These are phyloP conservation scores for Funneliformis mosseae DNA, from an alignment of 192 early-diverging fungal species.

Conservation along the genomic window DNA sequence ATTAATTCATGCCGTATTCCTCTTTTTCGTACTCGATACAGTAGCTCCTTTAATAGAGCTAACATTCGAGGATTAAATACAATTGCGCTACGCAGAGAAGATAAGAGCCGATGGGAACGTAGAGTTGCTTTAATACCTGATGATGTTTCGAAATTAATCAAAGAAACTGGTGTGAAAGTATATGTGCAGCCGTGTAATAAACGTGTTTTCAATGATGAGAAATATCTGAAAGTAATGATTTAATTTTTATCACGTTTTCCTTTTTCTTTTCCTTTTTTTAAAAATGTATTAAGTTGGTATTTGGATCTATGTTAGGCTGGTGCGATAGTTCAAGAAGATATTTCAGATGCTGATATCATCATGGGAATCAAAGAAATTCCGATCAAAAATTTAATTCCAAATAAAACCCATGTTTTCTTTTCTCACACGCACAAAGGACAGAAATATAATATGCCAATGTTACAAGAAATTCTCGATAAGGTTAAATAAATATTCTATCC, in stretches of 20 bases:
- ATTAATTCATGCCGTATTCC: too few relatives aligned
- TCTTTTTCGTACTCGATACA: background rate
- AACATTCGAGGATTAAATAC: constrained; percentile 34
- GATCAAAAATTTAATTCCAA: constrained; percentile 71
- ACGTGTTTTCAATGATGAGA: constrained; percentile 85
- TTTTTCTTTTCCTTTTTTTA: too few relatives aligned
- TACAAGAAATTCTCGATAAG: constrained; percentile 88
- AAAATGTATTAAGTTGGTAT: background rate
- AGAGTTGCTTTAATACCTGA: constrained; percentile 88
- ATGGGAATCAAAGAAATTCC: constrained; percentile 98
- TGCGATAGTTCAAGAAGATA: constrained; percentile 82
- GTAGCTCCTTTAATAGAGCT: background rate
- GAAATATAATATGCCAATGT: constrained; percentile 88
- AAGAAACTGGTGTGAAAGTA: constrained; percentile 81
- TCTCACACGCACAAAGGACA: constrained; percentile 99
- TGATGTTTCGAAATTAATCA: constrained; percentile 80
- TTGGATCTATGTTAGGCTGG: constrained; percentile 60
- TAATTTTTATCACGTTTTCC: background rate
- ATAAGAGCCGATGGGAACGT: constrained; percentile 97
- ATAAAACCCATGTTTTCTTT: constrained; percentile 94
- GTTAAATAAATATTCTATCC: constrained; percentile 41
- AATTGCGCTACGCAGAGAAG: constrained; percentile 89
- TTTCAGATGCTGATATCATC: constrained; percentile 88
- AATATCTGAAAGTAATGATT: constrained; percentile 67
- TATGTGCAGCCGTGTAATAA: constrained; percentile 93